Conservation (phyloP, 75 land plant genomes). For the Pseudotsuga menziesii region DNA sequence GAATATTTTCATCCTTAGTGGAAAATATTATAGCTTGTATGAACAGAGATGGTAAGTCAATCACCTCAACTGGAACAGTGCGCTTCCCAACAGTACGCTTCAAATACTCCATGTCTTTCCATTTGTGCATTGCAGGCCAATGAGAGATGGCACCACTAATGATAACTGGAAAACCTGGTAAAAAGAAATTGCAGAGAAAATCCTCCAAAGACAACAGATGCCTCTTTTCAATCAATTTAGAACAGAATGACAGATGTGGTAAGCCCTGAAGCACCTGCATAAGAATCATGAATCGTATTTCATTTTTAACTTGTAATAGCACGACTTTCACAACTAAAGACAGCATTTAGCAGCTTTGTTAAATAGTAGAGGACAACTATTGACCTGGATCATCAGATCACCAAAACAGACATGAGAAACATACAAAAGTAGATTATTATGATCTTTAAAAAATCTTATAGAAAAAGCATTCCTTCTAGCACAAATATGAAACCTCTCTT, state of each 20-base stretch:
- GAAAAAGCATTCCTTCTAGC: too few relatives aligned
- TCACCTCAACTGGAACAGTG: constrained; percentile 98
- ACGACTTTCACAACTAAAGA: neutral
- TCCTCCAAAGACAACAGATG: constrained; percentile 50
- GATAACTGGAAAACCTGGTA: constrained; percentile 61
- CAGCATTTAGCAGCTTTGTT: neutral
- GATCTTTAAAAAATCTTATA: neutral
- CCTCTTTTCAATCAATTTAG: constrained; percentile 15
- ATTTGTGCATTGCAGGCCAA: constrained; percentile 89
- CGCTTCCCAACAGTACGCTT: constrained; percentile 70
- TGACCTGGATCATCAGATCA: neutral
- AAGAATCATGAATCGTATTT: neutral
- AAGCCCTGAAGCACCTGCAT: constrained; percentile 50
- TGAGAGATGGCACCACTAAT: constrained; percentile 69
- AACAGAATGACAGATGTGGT: constrained; percentile 57
- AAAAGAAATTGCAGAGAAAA: constrained; percentile 65
- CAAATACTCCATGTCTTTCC: constrained; percentile 79
- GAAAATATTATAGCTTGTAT: neutral
- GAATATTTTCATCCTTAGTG: neutral
- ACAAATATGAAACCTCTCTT: too few relatives aligned
- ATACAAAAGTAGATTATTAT: neutral
- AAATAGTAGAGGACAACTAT: neutral
- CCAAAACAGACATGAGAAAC: neutral
- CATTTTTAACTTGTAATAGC: neutral
- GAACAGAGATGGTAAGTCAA: neutral